Base-by-base conservation (phyloP, 345 rosid species). In the Lumnitzera racemosa region DNA sequence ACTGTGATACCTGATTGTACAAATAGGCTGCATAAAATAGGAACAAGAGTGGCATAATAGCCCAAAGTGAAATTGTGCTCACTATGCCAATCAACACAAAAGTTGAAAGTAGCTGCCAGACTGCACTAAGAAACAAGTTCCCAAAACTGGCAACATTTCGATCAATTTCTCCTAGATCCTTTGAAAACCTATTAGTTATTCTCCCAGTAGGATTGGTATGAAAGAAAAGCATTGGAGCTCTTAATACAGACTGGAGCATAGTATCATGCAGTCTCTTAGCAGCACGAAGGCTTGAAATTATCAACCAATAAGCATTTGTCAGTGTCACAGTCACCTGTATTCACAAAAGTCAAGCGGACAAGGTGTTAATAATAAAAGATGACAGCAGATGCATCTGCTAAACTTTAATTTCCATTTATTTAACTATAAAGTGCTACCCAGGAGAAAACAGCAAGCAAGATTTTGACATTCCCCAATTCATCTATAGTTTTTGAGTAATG, bases 201-300 rank as follows among this genome's bases (percentile, higher is more conserved):
- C 95, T 88, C 36, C 99, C 97, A 27, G 71, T 83, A 64, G 97
- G 97, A 64, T 94, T 94, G 63, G 99, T 86, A 67, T 90, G 88
- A 68, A 94, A 94, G 74, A 94, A 94, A 58, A 90, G 74, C 96
- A 94, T 86, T 23, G 97, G 95, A 70, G 96, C 97, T 80, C 91
- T 80, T 55, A 94, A 66, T 53, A 94, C 81, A 50, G 96, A 79
- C 52, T 68, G 74, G 46, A 94, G 83, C 95, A 90, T 86, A 15
- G 80, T 72, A 53, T 88, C 95, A 60, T 90, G 99, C 74, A 94
- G 68, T 64, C 73, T 84, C 71, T 69, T 94, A 63, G 99, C 89
- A 2, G 97, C 97, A 74, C 70, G 78, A 51, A 94, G 82, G 75
- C 99, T 90, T 53, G 87, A 82, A 36, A 76, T 80, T 71, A 94